Conservation (phyloP, 495 filamentous ascomycete species). For the Xylaria bambusicola region DNA sequence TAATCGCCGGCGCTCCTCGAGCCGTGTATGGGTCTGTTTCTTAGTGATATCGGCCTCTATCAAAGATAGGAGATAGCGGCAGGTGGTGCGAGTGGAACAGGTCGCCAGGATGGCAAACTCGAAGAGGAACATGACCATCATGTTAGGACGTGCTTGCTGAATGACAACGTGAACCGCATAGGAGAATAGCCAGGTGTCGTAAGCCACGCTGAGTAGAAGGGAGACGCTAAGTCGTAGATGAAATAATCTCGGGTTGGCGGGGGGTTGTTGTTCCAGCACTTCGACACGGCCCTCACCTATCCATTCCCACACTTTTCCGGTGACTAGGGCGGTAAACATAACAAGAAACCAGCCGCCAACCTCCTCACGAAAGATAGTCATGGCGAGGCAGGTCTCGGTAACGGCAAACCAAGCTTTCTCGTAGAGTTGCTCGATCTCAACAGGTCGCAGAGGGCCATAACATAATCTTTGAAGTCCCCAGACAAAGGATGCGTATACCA, state of each 20-base stretch:
- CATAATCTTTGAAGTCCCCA: conserved; percentile 87
- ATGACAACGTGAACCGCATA: conserved; percentile 84
- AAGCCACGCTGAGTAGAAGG: conserved; percentile 71
- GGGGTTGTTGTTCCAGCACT: conserved; percentile 91
- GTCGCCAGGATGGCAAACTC: conserved; percentile 89
- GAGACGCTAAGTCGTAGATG: conserved; percentile 80
- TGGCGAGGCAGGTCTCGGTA: conserved; percentile 93
- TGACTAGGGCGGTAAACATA: conserved; percentile 92
- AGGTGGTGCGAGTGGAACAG: conserved; percentile 73
- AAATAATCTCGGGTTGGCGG: conserved; percentile 85
- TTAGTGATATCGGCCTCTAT: conserved; percentile 73
- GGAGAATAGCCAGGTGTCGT: conserved; percentile 72
- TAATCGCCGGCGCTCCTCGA: conserved; percentile 61
- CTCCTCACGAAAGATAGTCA: conserved; percentile 98
- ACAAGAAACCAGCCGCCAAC: conserved; percentile 90
- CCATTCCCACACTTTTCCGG: conserved; percentile 97
- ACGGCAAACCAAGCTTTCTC: conserved; percentile 97
- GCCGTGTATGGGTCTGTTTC: conserved; percentile 65
- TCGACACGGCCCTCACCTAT: conserved; percentile 95
- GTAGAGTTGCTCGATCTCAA: conserved; percentile 95
- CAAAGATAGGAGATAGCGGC: conserved; percentile 78
- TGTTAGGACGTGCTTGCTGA: conserved; percentile 81
- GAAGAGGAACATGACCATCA: conserved; percentile 99
- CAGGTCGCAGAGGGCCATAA: conserved; percentile 86
- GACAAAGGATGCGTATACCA: conserved; percentile 72